Percentiles rank a stretch among this genome's conserved stretches.
These are phyloP conservation scores for Trichoderma sp. DNA, from an alignment of 2,329 filamentous ascomycete genomes.

Conservation along the genomic window DNA sequence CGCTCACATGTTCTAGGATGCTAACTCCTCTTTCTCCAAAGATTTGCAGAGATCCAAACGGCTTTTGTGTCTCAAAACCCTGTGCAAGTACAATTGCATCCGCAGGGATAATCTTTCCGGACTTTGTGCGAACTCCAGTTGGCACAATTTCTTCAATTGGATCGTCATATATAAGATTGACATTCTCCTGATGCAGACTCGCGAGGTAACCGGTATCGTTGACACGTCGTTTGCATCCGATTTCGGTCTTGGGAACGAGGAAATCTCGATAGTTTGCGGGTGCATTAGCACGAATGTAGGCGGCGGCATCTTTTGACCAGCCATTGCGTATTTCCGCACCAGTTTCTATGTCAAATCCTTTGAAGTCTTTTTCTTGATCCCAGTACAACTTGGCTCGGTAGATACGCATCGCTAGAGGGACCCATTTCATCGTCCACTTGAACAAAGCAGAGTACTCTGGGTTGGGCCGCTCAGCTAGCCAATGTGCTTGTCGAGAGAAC, in stretches of 20 bases:
- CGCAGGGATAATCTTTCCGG: constrained; percentile 27
- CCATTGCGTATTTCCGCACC: constrained; percentile 24
- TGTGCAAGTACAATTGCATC: constrained; percentile 49
- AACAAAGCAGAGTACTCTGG: constrained; percentile 28
- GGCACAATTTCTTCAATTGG: constrained; percentile 23
- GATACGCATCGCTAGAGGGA: constrained; percentile 27
- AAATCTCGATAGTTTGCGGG: constrained; percentile 34
- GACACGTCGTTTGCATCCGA: constrained; percentile 41
- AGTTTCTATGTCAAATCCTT: constrained; percentile 26
- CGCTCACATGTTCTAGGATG: constrained; percentile 43
- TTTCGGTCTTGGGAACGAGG: constrained; percentile 35
- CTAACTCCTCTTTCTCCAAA: constrained; percentile 42
- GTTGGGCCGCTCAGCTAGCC: constrained; percentile 36
- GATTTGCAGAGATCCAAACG: constrained; percentile 50
- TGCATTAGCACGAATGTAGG: constrained; percentile 32
- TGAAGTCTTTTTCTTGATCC: constrained; percentile 28
- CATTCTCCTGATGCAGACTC: constrained; percentile 32
- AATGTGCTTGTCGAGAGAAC: constrained; percentile 53
- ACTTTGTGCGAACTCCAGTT: constrained; percentile 25
- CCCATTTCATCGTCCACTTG: constrained; percentile 30
- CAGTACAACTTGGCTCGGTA: constrained; percentile 29
- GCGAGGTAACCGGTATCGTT: constrained; percentile 38
- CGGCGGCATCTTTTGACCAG: constrained; percentile 24
- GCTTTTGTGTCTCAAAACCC: constrained; percentile 50
- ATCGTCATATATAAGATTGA: constrained; percentile 33